Percentiles rank a stretch among this genome's conserved stretches.
These are phyloP conservation scores for Talaromyces marneffei DNA, from an alignment of 2,329 filamentous ascomycete species.

Conservation along the genomic window DNA sequence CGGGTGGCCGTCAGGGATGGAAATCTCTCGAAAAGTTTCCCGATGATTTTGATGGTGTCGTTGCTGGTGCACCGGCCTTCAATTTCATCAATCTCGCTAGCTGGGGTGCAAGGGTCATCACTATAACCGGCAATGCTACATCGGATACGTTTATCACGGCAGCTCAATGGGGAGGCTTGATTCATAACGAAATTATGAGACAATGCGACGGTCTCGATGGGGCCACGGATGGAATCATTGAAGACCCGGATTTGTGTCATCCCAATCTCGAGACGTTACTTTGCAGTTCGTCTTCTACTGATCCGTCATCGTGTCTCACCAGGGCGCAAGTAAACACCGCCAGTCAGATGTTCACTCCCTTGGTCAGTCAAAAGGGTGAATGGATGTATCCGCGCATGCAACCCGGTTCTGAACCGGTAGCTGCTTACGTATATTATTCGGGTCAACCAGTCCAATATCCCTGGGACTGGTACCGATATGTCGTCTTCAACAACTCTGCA, in stretches of 20 bases:
- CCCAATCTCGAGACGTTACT: background rate
- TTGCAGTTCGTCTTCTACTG: background rate
- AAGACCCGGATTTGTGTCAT: conserved; percentile 27
- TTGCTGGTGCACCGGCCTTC: conserved; percentile 33
- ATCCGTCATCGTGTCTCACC: background rate
- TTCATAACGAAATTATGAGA: conserved; percentile 33
- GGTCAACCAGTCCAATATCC: conserved; percentile 39
- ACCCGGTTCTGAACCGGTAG: conserved; percentile 26
- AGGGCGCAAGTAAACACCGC: background rate
- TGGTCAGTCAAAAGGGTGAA: conserved; percentile 16
- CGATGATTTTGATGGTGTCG: conserved; percentile 51
- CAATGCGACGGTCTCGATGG: conserved; percentile 31
- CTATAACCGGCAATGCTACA: background rate
- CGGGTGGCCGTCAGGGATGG: conserved; percentile 17
- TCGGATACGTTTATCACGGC: background rate
- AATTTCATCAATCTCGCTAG: conserved; percentile 37
- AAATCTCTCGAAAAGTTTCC: conserved; percentile 46
- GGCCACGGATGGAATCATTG: conserved; percentile 32
- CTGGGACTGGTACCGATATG: conserved; percentile 1
- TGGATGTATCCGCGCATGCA: conserved; percentile 33
- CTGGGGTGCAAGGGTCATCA: conserved; percentile 33
- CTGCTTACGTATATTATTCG: conserved; percentile 29
- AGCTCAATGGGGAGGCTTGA: conserved; percentile 23
- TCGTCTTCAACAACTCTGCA: background rate
- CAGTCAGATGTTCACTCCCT: background rate